Evolutionary conservation across 2,329 filamentous ascomycete genomes (phyloP).

Genomic region (Microsporum canis): DNA sequence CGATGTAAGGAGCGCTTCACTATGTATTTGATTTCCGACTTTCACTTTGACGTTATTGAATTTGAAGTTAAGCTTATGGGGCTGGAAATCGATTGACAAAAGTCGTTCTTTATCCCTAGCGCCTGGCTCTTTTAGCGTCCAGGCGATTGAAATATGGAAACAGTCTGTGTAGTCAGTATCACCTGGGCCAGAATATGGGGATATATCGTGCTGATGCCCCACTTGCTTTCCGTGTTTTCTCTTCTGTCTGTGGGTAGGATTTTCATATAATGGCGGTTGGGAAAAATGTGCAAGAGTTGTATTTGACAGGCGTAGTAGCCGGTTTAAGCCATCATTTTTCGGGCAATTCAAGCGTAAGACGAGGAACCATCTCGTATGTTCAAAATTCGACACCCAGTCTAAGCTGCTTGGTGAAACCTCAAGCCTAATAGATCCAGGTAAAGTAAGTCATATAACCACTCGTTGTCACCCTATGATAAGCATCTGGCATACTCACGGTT

Average conservation of each 20-base stretch:
- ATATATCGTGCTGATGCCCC: background rate
- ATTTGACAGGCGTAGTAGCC: constrained; percentile 59
- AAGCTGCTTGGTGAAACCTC: constrained; percentile 36
- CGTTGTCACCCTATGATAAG: background rate
- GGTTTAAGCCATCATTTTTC: constrained; percentile 45
- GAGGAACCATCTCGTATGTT: constrained; percentile 67
- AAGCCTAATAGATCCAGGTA: constrained; percentile 35
- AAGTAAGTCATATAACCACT: background rate
- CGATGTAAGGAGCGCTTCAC: constrained; percentile 19
- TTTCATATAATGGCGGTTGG: constrained; percentile 59
- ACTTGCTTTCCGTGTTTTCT: constrained; percentile 3
- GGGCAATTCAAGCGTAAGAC: constrained; percentile 53
- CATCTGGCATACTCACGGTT: constrained; percentile 30
- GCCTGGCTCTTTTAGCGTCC: constrained; percentile 53
- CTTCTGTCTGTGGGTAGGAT: constrained; percentile 12
- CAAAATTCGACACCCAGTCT: constrained; percentile 56
- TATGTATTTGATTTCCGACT: constrained; percentile 56
- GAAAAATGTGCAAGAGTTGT: constrained; percentile 45
- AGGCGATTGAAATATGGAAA: constrained; percentile 86
- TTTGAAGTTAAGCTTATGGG: constrained; percentile 26
- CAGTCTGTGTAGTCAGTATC: constrained; percentile 40
- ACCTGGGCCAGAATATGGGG: background rate
- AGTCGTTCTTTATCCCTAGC: constrained; percentile 28
- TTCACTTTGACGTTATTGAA: constrained; percentile 60
- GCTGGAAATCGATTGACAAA: constrained; percentile 22